These are phyloP conservation scores for Pichia ethanolica DNA, from an alignment of 805 yeast genomes.

Conservation along the genomic window DNA sequence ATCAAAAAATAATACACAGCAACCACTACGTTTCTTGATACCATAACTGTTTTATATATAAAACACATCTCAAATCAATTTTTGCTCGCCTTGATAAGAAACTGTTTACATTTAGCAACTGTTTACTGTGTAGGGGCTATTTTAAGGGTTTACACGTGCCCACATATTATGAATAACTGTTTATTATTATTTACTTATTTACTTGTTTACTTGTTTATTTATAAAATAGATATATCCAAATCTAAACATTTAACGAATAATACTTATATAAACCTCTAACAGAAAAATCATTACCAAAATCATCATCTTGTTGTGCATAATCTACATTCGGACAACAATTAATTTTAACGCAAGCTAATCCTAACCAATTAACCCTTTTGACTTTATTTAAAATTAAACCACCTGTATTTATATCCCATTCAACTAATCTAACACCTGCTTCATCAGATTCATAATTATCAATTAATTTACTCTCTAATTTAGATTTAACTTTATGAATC, in stretches of 20 bases:
- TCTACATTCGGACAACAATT: slow-evolving; percentile 49
- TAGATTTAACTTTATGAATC: slow-evolving; percentile 31
- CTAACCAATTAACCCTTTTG: slow-evolving; percentile 41
- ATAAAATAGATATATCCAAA: too few relatives aligned
- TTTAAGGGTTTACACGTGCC: too few relatives aligned
- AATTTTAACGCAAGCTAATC: slow-evolving; percentile 46
- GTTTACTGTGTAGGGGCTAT: too few relatives aligned
- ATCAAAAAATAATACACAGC: too few relatives aligned
- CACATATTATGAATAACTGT: too few relatives aligned
- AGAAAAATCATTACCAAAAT: slow-evolving; percentile 46
- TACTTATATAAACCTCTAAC: slow-evolving; percentile 51
- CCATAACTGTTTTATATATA: too few relatives aligned
- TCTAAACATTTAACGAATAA: slow-evolving; percentile 43
- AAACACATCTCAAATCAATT: too few relatives aligned
- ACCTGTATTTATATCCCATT: slow-evolving; percentile 59
- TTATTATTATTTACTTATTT: too few relatives aligned
- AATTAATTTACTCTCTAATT: slow-evolving; percentile 7
- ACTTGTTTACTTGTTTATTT: not conserved
- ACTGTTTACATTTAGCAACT: too few relatives aligned
- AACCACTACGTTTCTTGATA: too few relatives aligned
- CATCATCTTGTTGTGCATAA: slow-evolving; percentile 32
- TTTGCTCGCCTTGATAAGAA: too few relatives aligned
- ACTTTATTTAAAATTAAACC: slow-evolving; percentile 43
- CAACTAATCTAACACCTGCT: slow-evolving; percentile 24
- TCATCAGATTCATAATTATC: slow-evolving; percentile 30